These are phyloP conservation scores for Sporothrix curviconia DNA, from an alignment of 2,329 filamentous ascomycete genomes.

Conservation along the genomic window DNA sequence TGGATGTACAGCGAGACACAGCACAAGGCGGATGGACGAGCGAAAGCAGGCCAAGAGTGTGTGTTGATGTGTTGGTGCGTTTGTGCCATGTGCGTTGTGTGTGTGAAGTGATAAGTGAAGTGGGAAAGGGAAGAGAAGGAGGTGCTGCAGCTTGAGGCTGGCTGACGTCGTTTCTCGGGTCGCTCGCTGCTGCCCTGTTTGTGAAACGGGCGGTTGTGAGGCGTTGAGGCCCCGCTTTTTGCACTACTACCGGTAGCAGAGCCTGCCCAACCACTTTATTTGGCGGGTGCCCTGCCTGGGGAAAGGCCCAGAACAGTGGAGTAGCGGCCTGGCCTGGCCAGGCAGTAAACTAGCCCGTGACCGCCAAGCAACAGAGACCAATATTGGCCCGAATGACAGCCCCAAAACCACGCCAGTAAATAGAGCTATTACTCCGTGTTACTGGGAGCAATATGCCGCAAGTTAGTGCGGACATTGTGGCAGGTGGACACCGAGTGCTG, in stretches of 20 bases:
- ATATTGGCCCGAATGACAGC: background rate
- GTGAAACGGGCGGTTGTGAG: background rate
- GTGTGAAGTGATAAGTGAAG: too few species aligned
- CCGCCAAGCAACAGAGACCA: background rate
- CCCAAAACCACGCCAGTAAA: background rate
- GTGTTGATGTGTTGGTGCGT: background rate
- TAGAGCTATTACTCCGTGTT: too few species aligned
- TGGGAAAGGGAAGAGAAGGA: too few species aligned
- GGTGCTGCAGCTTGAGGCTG: background rate
- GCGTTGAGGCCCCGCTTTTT: background rate
- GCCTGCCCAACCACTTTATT: conserved; percentile 1
- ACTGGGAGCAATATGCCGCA: background rate
- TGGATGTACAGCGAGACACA: background rate
- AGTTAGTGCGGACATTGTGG: background rate
- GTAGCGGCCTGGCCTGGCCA: background rate
- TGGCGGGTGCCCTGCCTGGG: background rate
- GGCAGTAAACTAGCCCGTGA: background rate
- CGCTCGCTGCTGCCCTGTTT: background rate
- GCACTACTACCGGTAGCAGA: background rate
- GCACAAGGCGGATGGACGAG: background rate
- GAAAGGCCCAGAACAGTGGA: background rate
- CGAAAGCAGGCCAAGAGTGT: background rate
- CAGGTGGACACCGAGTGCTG: background rate
- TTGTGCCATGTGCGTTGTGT: too few species aligned
- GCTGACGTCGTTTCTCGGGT: conserved; percentile 11